Base-by-base conservation (phyloP, 441 rosid species). In the Aquilaria agallochum region DNA sequence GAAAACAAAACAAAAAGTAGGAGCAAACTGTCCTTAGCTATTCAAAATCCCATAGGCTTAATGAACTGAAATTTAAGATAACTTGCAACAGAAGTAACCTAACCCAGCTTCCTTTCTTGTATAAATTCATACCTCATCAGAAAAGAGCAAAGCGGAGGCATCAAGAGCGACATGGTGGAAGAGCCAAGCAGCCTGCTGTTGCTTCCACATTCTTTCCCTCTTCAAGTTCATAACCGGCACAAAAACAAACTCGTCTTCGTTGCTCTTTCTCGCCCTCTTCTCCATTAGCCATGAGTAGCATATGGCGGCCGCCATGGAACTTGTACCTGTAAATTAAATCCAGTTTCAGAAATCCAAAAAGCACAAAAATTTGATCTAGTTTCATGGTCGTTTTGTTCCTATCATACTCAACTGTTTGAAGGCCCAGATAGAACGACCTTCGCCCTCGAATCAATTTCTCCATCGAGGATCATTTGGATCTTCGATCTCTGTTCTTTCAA, bases 281-380 rank as follows among this genome's bases (percentile, higher is more conserved):
- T 82, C 83, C 73, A 72, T 53, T 62, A 82, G 64, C 84, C 84
- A 83, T 9, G 92, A 87, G 57, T 80, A 77, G 59, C 89, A 83
- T 56, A 82, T 81, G 10, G 89, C 86, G 9, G 88, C 80, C 15
- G 75, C 74, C 87, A 86, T 80, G 30, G 92, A 83, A 63, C 83
- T 83, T 9, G 84, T 75, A 75, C 81, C 92, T 83, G 69, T 69
- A 69, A 36, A n/a, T 53, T 46, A 31, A 5, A 9, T 51, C 54
- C 54, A 51, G 9, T n/a, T n/a, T 51, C 27, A 27, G 3, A 36
- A 36, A 56, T 27, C 13, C 33, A 14, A 53, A 42, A 58, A 45
- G 0, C 53, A 20, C 62, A 8, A 20, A 56, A 45, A 51, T 56
- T 60, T 33, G 48, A 51, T 52, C 42, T 36, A 4, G 5, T 3